Conservation (phyloP, 805 yeast genomes). For the Kuraishia molischiana region DNA sequence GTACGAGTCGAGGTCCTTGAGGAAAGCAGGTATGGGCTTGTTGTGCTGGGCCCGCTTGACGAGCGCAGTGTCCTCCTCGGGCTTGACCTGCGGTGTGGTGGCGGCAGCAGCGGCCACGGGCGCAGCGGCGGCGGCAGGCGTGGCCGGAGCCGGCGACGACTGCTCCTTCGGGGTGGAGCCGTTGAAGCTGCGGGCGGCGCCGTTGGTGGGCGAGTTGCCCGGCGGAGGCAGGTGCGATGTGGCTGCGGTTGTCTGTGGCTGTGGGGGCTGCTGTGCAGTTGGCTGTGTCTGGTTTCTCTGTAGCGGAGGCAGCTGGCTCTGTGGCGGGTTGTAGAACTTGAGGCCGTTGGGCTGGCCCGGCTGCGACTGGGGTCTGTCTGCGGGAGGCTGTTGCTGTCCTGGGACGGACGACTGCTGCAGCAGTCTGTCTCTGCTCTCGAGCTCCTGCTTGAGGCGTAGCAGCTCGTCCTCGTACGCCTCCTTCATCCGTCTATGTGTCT, state of each 20-base stretch:
- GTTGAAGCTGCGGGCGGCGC: slow-evolving; percentile 19
- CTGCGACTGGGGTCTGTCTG: neutral
- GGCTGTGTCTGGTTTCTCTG: slow-evolving; percentile 14
- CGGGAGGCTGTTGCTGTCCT: slow-evolving; percentile 27
- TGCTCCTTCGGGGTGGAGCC: neutral
- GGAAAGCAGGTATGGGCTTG: slow-evolving; percentile 74
- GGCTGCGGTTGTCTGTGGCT: slow-evolving; percentile 7
- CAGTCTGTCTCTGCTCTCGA: slow-evolving; percentile 71
- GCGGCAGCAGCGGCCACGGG: slow-evolving; percentile 9
- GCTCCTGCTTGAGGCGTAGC: slow-evolving; percentile 71
- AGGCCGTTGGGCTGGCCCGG: slow-evolving; percentile 5
- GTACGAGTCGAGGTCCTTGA: slow-evolving; percentile 70
- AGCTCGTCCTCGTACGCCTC: slow-evolving; percentile 95
- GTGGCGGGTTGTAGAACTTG: slow-evolving; percentile 10
- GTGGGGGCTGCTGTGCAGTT: slow-evolving; percentile 15
- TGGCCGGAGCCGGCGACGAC: slow-evolving; percentile 5
- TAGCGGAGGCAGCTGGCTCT: slow-evolving; percentile 15
- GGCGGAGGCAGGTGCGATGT: slow-evolving; percentile 7
- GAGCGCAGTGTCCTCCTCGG: slow-evolving; percentile 18
- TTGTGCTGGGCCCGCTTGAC: slow-evolving; percentile 41
- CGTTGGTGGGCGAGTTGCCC: slow-evolving; percentile 9
- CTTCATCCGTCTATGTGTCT: slow-evolving; percentile 90
- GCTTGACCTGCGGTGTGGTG: slow-evolving; percentile 5
- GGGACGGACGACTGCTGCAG: slow-evolving; percentile 29
- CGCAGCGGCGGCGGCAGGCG: slow-evolving; percentile 9